phyloP scores from a whole-genome alignment of 768 basidiomycete species.

The Leccinum arenicola region DNA sequence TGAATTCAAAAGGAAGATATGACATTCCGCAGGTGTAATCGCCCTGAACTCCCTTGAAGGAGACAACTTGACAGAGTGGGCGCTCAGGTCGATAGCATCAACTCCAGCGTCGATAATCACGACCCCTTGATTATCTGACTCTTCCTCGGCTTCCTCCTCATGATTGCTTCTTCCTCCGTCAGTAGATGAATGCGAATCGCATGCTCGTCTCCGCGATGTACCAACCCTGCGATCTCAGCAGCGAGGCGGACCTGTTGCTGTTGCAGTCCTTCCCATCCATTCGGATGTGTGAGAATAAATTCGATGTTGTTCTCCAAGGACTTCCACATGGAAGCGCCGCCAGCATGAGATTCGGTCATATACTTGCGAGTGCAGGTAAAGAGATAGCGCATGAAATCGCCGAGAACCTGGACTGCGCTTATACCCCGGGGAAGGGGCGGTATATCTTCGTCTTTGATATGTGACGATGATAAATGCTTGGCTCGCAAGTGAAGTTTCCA shows the following conservation, averaged over 20 bases:
- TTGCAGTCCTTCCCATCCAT: constrained; percentile 32
- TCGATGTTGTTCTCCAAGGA: constrained; percentile 21
- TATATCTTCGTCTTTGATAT: constrained; percentile 22
- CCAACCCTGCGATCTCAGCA: constrained; percentile 23
- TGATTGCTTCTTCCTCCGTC: constrained; percentile 25
- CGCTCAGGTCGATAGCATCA: constrained; percentile 39
- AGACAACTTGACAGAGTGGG: constrained; percentile 27
- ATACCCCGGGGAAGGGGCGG: constrained; percentile 24
- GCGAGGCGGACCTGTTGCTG: constrained; percentile 30
- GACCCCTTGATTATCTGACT: constrained; percentile 32
- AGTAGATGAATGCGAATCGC: constrained; percentile 22
- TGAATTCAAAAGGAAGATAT: not conserved
- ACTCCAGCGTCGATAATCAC: constrained; percentile 46
- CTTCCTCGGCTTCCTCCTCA: constrained; percentile 1
- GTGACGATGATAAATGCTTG: constrained; percentile 21
- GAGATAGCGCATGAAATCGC: constrained; percentile 30
- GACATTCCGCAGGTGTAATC: constrained; percentile 32
- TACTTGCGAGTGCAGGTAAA: constrained; percentile 21
- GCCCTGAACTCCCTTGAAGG: constrained; percentile 30
- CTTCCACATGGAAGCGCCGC: constrained; percentile 25
- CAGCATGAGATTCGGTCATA: constrained; percentile 27
- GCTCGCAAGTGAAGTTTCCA: constrained; percentile 38
- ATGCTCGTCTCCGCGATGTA: constrained; percentile 13
- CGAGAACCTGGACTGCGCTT: constrained; percentile 21
- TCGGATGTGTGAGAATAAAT: constrained; percentile 30